Evolutionary conservation across 2,329 filamentous ascomycete genomes (phyloP).

Genomic region (Hirsutella minnesotensis): DNA sequence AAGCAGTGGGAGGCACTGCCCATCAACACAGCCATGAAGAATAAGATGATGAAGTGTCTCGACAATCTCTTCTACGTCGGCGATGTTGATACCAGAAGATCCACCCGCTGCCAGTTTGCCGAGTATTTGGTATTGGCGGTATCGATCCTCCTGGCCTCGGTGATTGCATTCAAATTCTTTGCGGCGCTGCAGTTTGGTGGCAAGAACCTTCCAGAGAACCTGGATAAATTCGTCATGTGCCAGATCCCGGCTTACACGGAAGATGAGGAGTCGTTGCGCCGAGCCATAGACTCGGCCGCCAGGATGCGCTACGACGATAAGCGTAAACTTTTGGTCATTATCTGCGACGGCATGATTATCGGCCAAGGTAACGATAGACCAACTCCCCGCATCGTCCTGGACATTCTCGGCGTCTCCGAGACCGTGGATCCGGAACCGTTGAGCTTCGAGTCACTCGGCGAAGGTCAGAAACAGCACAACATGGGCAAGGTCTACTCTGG

Average conservation of each 20-base stretch:
- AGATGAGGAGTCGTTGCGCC: constrained; percentile 91
- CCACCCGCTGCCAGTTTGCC: constrained; percentile 72
- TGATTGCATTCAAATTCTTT: constrained; percentile 93
- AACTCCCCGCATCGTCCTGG: constrained; percentile 88
- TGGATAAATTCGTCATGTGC: constrained; percentile 97
- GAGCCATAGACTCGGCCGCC: constrained; percentile 91
- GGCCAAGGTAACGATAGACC: constrained; percentile 95
- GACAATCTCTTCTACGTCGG: constrained; percentile 94
- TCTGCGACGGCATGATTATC: constrained; percentile 99
- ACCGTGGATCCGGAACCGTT: constrained; percentile 89
- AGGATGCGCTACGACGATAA: constrained; percentile 97
- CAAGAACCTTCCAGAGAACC: constrained; percentile 86
- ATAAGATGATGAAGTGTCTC: constrained; percentile 68
- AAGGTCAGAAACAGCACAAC: constrained; percentile 95
- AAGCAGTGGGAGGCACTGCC: constrained; percentile 68
- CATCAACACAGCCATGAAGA: constrained; percentile 43
- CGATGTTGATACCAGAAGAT: constrained; percentile 83
- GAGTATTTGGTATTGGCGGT: constrained; percentile 82
- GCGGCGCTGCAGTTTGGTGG: constrained; percentile 87
- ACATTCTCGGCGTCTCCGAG: constrained; percentile 91
- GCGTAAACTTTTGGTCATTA: constrained; percentile 81
- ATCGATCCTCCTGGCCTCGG: constrained; percentile 63
- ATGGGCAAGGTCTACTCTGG: constrained; percentile 99
- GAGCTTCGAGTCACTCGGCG: constrained; percentile 91
- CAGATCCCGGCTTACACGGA: constrained; percentile 97